Base-by-base conservation (phyloP, 192 early-diverging fungal species). In the Phycomyces nitens region DNA sequence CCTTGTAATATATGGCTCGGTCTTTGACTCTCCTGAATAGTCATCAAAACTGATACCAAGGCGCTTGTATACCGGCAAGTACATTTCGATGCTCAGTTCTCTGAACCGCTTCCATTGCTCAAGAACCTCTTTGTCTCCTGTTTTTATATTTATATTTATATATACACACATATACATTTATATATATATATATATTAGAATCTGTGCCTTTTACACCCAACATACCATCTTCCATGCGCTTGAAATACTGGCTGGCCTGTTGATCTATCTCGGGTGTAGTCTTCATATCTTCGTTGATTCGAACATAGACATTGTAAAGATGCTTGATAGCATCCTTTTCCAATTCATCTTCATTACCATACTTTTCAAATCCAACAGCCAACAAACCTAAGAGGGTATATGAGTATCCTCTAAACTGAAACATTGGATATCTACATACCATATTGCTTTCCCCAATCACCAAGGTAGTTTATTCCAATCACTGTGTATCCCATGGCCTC, bases 371-470 rank as follows among this genome's bases (percentile, higher is more conserved):
- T 41, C 94, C 95, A 10, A 97, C 82, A 16, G 95, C 95, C 71
- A 97, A 82, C 62, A 96, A 69, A 29, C 94, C 84, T 88, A 69
- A 43, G 53, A 47, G 1, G 42, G 50, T 47, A 61, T 38, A 5
- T 39, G 34, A 34, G 18, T 56, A 27, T 39, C n/a, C n/a, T n/a
- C n/a, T n/a, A n/a, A n/a, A n/a, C n/a, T n/a, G n/a, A n/a, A n/a
- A n/a, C n/a, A 9, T 56, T 20, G 16, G 7, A 9, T 14, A n/a
- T 56, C 0, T 21, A 50, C 59, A 27, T 79, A 84, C 92, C 97
- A 76, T 92, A 99, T 74, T 98, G 95, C 70, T 95, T 99, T 24
- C 97, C 97, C 97, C 97, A 99, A 70, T 99, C 95, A 22, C 97
- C 97, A 20, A 99, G 75, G 71, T 99, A 96, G 77, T 99, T 99